Evolutionary conservation across 2,329 filamentous ascomycete species (phyloP), one percentile per base, ranked within the genome.

Genomic region (Cytospora piceicola): DNA sequence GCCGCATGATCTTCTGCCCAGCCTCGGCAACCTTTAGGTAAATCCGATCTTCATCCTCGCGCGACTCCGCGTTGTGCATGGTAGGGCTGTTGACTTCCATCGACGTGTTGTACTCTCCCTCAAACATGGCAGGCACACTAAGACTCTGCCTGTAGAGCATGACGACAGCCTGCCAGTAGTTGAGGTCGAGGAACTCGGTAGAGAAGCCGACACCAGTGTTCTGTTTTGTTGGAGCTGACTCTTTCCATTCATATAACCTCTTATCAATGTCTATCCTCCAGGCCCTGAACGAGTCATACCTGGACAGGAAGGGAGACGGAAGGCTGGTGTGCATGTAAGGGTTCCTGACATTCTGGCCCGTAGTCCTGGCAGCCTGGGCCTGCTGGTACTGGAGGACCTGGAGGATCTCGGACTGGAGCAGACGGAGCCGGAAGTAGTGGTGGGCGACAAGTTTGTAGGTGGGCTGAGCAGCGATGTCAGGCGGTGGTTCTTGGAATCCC

Each of bases 121-220:
- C 92, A 65, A 98, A 88, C 73, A 93, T 88, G 51, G 90, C 87
- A 0, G 94, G 94, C 22, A 97, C 92, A 58, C 92, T 90, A 68
- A 97, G 78, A 76, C 93, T 95, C 77, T 97, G 94, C 63, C 94
- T 85, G 76, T 98, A 98, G 24, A 98, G 85, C 90, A 97, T 93
- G 70, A 97, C 96, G 67, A 98, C 89, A 4, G 93, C 93, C 76
- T 97, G 94, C 94, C 94, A 98, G 77, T 98, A 98, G 76, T 98
- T 98, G 67, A 98, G 83, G 72, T 97, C 93, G 5, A 97, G 79
- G 72, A 98, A 97, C 64, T 97, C 90, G 1, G 92, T 88, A 0
- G 91, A 93, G 75, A 98, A 98, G 4, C 88, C 88, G 2, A 98
- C 95, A 1, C 94, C 94, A 0, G 92, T 96, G 65, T 95, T 88